Percentiles rank a stretch among this genome's conserved stretches.
Conservation (phyloP, 176 grass and related monocot genomes). For the Lolium perenne region DNA sequence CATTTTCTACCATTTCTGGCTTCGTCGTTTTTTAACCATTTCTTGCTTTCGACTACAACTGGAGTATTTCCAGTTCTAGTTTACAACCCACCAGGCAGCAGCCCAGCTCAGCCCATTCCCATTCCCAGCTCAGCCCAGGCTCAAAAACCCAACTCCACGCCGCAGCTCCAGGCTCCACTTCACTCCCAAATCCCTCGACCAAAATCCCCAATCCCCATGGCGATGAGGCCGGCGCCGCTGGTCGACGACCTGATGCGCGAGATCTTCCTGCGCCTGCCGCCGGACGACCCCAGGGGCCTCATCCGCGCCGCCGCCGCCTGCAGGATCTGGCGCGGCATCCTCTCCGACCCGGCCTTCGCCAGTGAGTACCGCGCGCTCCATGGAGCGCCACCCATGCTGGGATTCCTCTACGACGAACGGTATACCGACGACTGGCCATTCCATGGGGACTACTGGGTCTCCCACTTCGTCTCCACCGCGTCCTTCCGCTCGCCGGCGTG, state of each 20-base stretch:
- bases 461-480: neutral
- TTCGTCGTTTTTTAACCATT: neutral
- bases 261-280: conserved; percentile 18
- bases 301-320: conserved; percentile 12
- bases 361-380: neutral
- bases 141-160: neutral
- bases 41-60: neutral
- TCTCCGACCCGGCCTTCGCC: neutral
- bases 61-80: neutral
- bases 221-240: neutral
- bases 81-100: neutral
- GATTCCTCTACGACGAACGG: neutral
- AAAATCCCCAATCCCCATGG: neutral
- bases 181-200: neutral
- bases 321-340: neutral
- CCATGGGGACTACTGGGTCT: neutral
- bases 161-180: neutral
- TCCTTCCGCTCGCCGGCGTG: neutral
- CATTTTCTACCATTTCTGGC: neutral
- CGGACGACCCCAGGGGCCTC: neutral
- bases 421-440: no score
- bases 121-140: neutral
- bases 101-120: neutral
- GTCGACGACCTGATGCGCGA: neutral
- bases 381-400: neutral